Evolutionary conservation across 768 basidiomycete genomes (phyloP).

Genomic region (Trametes cinnabarina): DNA sequence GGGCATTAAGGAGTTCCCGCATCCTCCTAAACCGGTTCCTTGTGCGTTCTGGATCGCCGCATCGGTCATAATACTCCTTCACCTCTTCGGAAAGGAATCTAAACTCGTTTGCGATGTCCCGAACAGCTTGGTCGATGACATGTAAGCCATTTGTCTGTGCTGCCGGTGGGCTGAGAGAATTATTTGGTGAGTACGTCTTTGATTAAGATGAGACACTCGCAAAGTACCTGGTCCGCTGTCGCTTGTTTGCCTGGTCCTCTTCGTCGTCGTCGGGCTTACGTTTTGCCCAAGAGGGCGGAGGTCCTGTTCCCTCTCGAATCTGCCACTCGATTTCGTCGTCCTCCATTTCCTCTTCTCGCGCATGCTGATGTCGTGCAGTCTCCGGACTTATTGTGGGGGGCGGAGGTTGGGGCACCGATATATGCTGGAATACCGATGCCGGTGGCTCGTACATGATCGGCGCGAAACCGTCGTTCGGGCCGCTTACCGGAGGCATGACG

Average conservation of each 20-base stretch:
- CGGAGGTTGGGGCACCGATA: slow-evolving; percentile 7
- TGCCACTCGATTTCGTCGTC: slow-evolving; percentile 66
- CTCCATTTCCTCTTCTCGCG: slow-evolving; percentile 67
- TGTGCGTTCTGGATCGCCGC: slow-evolving; percentile 68
- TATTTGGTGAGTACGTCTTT: not conserved
- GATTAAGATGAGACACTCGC: not conserved
- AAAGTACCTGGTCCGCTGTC: slow-evolving; percentile 41
- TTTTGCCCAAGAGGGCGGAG: slow-evolving; percentile 71
- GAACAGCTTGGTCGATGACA: slow-evolving; percentile 63
- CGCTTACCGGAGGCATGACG: slow-evolving; percentile 14
- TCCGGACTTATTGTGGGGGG: slow-evolving; percentile 32
- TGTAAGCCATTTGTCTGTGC: slow-evolving; percentile 38
- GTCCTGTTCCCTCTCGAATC: slow-evolving; percentile 54
- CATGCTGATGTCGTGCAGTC: slow-evolving; percentile 37
- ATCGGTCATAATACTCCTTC: slow-evolving; percentile 72
- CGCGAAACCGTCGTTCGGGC: slow-evolving; percentile 11
- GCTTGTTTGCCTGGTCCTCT: slow-evolving; percentile 40
- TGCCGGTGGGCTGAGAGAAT: slow-evolving; percentile 4
- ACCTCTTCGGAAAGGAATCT: slow-evolving; percentile 77
- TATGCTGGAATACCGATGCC: slow-evolving; percentile 15
- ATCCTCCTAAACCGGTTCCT: slow-evolving; percentile 64
- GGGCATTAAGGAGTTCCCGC: slow-evolving; percentile 42
- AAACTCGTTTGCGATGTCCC: slow-evolving; percentile 64
- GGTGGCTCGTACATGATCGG: slow-evolving; percentile 13
- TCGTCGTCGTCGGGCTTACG: slow-evolving; percentile 43